phyloP scores from a whole-genome alignment of 2,329 filamentous ascomycete species.

The Aspergillus luchuensis region DNA sequence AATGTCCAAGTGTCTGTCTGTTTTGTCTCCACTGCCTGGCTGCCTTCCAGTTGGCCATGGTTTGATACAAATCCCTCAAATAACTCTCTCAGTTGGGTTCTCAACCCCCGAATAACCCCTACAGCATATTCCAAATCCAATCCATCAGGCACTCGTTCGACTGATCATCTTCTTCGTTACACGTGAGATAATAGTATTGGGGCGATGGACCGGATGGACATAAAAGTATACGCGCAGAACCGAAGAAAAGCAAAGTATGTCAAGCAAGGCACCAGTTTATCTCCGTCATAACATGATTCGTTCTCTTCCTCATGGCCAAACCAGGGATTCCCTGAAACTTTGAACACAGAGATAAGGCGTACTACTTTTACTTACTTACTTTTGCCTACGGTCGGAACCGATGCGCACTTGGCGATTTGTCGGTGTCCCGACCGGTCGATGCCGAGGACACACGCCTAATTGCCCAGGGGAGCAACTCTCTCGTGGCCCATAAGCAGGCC shows the following conservation, averaged over 20 bases:
- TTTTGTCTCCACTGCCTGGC: neutral
- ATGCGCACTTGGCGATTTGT: neutral
- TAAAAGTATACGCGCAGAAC: neutral
- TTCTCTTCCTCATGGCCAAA: neutral
- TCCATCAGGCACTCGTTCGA: neutral
- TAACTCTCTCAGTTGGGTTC: neutral
- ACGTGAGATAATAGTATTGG: too few species aligned
- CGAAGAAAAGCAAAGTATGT: neutral
- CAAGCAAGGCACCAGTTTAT: neutral
- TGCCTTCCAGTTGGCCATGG: neutral
- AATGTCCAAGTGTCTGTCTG: too few species aligned
- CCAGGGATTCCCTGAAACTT: neutral
- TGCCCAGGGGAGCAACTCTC: neutral
- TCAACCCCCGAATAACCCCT: neutral
- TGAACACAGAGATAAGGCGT: neutral
- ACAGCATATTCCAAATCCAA: neutral
- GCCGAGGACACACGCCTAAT: neutral
- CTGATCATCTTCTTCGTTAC: neutral
- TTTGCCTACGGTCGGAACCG: neutral
- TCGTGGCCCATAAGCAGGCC: neutral
- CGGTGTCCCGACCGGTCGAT: slow-evolving; percentile 3
- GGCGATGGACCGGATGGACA: too few species aligned
- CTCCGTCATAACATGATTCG: neutral
- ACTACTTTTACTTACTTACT: neutral
- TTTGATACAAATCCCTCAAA: too few species aligned